Percentiles rank a stretch among this genome's conserved stretches.
phyloP scores from a whole-genome alignment of 108 stramenopile genomes.

The Seminavis robusta region DNA sequence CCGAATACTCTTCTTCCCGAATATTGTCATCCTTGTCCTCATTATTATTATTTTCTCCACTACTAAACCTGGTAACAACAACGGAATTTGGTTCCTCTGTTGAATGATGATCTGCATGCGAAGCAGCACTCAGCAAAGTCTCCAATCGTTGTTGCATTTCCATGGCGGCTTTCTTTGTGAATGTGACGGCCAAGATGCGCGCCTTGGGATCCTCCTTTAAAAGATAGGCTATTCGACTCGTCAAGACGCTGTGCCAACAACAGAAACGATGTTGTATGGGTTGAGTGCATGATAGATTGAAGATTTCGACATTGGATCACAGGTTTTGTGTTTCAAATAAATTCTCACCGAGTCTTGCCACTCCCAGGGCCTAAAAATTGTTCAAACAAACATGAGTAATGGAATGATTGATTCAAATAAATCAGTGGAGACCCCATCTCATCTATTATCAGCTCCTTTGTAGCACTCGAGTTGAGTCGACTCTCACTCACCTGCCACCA shows the following conservation, averaged over 20 bases:
- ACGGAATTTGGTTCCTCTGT: neutral
- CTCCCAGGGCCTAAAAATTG: slow-evolving; percentile 94
- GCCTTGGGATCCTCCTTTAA: slow-evolving; percentile 21
- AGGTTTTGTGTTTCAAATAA: too few species aligned
- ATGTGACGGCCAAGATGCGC: slow-evolving; percentile 86
- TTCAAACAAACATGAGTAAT: too few species aligned
- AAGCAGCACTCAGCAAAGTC: too few species aligned
- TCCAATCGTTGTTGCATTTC: slow-evolving; percentile 83
- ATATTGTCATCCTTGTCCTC: slow-evolving; percentile 22
- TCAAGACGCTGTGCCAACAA: slow-evolving; percentile 77
- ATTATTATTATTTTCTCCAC: neutral
- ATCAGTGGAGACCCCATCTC: too few species aligned
- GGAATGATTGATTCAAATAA: too few species aligned
- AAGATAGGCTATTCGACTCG: slow-evolving; percentile 81
- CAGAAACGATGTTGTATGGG: too few species aligned
- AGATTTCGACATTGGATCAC: too few species aligned
- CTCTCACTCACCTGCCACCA: too few species aligned
- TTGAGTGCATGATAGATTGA: too few species aligned
- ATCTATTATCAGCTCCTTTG: too few species aligned
- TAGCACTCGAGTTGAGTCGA: too few species aligned
- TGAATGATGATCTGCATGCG: neutral
- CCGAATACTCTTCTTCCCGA: slow-evolving; percentile 6
- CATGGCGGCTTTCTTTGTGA: slow-evolving; percentile 88
- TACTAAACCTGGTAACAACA: neutral
- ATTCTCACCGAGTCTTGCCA: slow-evolving; percentile 88